Evolutionary conservation across 1,284 basidiomycete genomes (phyloP).

Genomic region (Moesziomyces antarcticus): DNA sequence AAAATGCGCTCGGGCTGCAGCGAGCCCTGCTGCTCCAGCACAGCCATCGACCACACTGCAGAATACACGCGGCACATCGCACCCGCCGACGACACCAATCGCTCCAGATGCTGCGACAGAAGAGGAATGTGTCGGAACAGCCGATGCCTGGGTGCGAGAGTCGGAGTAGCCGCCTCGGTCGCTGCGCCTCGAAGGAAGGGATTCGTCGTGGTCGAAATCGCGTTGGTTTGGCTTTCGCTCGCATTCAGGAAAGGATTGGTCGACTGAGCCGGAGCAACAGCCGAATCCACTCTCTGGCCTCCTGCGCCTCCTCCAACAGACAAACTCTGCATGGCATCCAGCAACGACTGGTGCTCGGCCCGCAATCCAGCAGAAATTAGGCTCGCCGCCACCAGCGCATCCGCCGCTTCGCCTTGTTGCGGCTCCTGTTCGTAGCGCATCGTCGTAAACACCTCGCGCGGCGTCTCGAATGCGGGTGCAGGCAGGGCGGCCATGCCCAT

Average conservation of each 20-base stretch:
- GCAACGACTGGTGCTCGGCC: constrained; percentile 9
- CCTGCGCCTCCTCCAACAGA: constrained; percentile 2
- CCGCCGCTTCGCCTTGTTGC: not conserved
- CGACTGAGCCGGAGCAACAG: constrained; percentile 2
- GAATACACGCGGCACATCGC: constrained; percentile 45
- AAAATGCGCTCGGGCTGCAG: constrained; percentile 25
- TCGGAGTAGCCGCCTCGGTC: constrained; percentile 1
- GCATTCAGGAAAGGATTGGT: constrained; percentile 35
- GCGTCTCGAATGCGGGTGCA: constrained; percentile 14
- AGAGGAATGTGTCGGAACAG: constrained; percentile 37
- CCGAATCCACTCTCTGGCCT: not conserved
- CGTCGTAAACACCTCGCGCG: constrained; percentile 48
- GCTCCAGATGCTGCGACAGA: constrained; percentile 32
- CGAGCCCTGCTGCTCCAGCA: constrained; percentile 25
- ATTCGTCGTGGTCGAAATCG: constrained; percentile 14
- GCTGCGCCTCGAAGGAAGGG: constrained; percentile 20
- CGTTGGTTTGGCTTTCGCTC: not conserved
- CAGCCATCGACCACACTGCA: constrained; percentile 27
- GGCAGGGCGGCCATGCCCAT: constrained; percentile 1
- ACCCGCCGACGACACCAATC: constrained; percentile 29
- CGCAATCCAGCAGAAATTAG: constrained; percentile 18
- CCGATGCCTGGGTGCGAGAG: constrained; percentile 26
- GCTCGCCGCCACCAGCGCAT: constrained; percentile 31
- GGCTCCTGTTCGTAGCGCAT: constrained; percentile 37
- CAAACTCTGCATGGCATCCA: constrained; percentile 9